Percentiles rank a stretch among this genome's conserved stretches.
phyloP scores from a whole-genome alignment of 768 basidiomycete genomes.

The Dioszegia aurantiaca region DNA sequence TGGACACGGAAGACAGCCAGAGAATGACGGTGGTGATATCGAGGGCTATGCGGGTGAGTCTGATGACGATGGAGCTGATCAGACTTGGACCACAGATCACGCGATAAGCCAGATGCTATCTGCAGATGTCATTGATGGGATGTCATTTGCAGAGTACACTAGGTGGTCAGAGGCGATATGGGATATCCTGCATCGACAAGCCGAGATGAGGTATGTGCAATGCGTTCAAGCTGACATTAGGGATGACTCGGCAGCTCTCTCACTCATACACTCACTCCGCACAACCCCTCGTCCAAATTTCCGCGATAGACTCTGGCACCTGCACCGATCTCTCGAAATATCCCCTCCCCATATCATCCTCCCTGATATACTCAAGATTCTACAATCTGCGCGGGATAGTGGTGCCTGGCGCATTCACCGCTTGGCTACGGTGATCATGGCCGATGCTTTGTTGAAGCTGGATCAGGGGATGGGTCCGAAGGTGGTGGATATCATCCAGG shows the following conservation, averaged over 20 bases:
- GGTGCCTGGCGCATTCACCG: constrained; percentile 38
- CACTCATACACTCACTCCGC: background rate
- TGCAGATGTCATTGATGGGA: constrained; percentile 11
- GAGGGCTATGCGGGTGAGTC: constrained; percentile 39
- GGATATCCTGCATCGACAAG: constrained; percentile 33
- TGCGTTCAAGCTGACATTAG: background rate
- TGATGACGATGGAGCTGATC: background rate
- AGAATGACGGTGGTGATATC: constrained; percentile 33
- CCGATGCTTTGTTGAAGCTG: constrained; percentile 35
- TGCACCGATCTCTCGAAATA: background rate
- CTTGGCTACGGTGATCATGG: constrained; percentile 28
- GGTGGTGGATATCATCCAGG: constrained; percentile 27
- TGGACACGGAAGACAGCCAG: constrained; percentile 17
- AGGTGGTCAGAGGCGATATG: constrained; percentile 41
- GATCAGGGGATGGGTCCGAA: constrained; percentile 25
- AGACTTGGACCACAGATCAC: background rate
- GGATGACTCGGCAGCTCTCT: background rate
- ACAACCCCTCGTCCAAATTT: background rate
- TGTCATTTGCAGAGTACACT: constrained; percentile 35
- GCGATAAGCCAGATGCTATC: background rate
- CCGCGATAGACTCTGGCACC: background rate
- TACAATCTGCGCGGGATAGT: constrained; percentile 30
- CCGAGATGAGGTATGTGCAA: constrained; percentile 29
- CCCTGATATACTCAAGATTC: constrained; percentile 30
- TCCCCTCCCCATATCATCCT: constrained; percentile 33